These are phyloP conservation scores for Lumnitzera racemosa DNA, from an alignment of 345 rosid species.

Conservation along the genomic window DNA sequence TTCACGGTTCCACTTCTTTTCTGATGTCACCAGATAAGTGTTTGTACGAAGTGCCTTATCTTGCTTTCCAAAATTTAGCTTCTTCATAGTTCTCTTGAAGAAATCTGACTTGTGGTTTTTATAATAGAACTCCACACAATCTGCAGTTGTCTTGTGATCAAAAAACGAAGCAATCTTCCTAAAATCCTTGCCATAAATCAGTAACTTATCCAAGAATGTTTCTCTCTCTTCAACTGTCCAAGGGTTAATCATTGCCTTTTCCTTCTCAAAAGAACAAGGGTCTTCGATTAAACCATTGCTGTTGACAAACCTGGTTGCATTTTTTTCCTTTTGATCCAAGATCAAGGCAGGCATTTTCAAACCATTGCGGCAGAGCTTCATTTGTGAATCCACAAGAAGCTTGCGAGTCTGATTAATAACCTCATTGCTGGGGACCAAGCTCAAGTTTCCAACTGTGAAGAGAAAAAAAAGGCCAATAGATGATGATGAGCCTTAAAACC, in stretches of 20 bases:
- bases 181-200: constrained; percentile 77
- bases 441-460: constrained; percentile 48
- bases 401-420: constrained; percentile 43
- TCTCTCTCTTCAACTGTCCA: constrained; percentile 81
- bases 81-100: constrained; percentile 80
- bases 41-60: constrained; percentile 42
- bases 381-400: constrained; percentile 39
- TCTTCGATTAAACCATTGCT: constrained; percentile 84
- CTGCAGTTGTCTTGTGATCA: constrained; percentile 87
- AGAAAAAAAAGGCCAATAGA: background rate
- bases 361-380: constrained; percentile 48
- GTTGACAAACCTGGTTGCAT: constrained; percentile 53
- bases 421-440: constrained; percentile 45
- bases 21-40: constrained; percentile 55
- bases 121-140: constrained; percentile 93
- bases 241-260: constrained; percentile 77
- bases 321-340: constrained; percentile 72
- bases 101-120: constrained; percentile 93
- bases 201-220: constrained; percentile 65
- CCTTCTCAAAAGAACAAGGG: constrained; percentile 84
- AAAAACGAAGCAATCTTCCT: constrained; percentile 76
- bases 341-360: constrained; percentile 86
- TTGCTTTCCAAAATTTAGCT: constrained; percentile 41
- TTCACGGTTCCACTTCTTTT: constrained; percentile 65
- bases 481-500: no score